These are phyloP conservation scores for Chlamydomonas schloesseri DNA, from an alignment of 139 green algal species.

Conservation along the genomic window DNA sequence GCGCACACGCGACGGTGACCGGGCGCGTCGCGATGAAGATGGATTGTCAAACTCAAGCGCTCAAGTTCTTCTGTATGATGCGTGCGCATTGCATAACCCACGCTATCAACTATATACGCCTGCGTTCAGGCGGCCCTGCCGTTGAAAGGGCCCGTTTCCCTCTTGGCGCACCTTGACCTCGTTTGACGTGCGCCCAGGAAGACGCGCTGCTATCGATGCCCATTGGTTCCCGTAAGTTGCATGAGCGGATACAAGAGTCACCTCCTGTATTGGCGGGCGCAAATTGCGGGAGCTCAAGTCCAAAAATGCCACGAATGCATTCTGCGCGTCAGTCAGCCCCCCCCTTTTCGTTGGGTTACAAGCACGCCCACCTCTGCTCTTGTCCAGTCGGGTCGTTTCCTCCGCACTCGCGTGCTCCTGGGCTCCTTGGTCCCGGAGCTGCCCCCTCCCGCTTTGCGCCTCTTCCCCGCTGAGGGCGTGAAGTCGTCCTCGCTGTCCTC, in stretches of 20 bases:
- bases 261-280: neutral
- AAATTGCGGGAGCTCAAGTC: neutral
- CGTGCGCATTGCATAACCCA: too few species aligned
- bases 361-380: neutral
- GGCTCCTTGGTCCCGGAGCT: neutral
- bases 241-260: neutral
- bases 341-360: neutral
- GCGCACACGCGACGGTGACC: too few species aligned
- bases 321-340: too few species aligned
- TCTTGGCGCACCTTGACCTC: conserved; percentile 10
- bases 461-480: too few species aligned
- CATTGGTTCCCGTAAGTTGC: neutral
- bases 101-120: too few species aligned
- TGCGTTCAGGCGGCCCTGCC: too few species aligned
- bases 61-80: too few species aligned
- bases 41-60: too few species aligned
- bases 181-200: neutral
- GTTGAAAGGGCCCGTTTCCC: too few species aligned
- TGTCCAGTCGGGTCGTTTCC: conserved; percentile 3
- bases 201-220: neutral
- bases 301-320: too few species aligned
- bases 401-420: neutral
- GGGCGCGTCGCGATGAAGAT: too few species aligned
- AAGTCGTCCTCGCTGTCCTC: neutral
- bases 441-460: neutral